These are phyloP conservation scores for Clitoria ternatea DNA, from an alignment of 306 rosid species.

Conservation along the genomic window DNA sequence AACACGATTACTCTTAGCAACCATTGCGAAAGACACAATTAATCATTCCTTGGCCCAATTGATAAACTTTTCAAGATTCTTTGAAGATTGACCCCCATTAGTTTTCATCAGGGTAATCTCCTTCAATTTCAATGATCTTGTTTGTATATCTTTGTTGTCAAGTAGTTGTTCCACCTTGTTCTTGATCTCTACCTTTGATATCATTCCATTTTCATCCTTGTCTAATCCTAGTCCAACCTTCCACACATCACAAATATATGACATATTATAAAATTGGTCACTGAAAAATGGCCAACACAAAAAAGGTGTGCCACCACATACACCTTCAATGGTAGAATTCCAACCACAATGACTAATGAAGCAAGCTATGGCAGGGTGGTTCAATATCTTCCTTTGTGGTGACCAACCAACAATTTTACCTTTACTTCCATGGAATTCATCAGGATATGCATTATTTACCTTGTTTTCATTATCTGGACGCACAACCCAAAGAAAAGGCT, in stretches of 20 bases:
- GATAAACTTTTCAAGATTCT: constrained; percentile 11
- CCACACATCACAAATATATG: constrained; percentile 43
- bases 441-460: neutral
- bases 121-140: constrained; percentile 15
- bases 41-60: constrained; percentile 9
- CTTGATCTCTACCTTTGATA: constrained; percentile 24
- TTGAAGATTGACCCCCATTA: constrained; percentile 14
- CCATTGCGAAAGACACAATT: neutral
- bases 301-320: constrained; percentile 35
- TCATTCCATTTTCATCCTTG: constrained; percentile 25
- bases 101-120: neutral
- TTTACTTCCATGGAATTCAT: constrained; percentile 12
- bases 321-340: constrained; percentile 46
- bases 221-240: constrained; percentile 35
- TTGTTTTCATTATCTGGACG: neutral
- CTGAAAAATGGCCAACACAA: constrained; percentile 47
- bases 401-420: constrained; percentile 36
- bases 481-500: constrained; percentile 30
- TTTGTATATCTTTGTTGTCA: constrained; percentile 10
- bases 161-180: constrained; percentile 34
- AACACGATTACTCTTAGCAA: no score
- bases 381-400: constrained; percentile 33
- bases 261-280: constrained; percentile 31
- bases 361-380: constrained; percentile 27
- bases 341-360: constrained; percentile 49